Percentiles rank a stretch among this genome's conserved stretches.
Conservation (phyloP, 495 filamentous ascomycete genomes). For the Penicillium roqueforti region DNA sequence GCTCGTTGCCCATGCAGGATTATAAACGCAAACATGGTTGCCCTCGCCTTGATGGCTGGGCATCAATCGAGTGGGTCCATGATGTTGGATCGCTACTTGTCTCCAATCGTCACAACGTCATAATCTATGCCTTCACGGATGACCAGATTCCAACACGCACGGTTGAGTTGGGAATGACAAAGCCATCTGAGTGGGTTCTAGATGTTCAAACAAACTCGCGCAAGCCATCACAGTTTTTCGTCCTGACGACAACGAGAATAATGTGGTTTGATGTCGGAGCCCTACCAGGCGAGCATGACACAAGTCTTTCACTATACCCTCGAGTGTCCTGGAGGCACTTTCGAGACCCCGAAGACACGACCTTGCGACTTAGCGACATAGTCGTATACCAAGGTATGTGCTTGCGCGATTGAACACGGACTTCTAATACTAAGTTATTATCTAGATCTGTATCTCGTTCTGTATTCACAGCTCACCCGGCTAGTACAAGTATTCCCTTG, state of each 20-base stretch:
- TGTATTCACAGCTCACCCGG: slow-evolving; percentile 44
- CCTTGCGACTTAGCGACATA: slow-evolving; percentile 34
- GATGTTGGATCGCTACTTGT: slow-evolving; percentile 44
- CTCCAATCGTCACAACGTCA: slow-evolving; percentile 39
- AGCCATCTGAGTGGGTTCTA: slow-evolving; percentile 51
- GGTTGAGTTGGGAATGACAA: slow-evolving; percentile 36
- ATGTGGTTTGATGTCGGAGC: slow-evolving; percentile 36
- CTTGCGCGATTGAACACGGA: not conserved
- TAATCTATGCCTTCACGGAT: slow-evolving; percentile 36
- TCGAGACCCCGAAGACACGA: slow-evolving; percentile 44
- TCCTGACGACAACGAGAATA: slow-evolving; percentile 50
- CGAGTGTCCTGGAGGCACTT: slow-evolving; percentile 43
- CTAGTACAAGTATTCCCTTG: slow-evolving; percentile 38
- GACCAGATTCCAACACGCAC: slow-evolving; percentile 16
- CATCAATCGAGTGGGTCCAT: slow-evolving; percentile 46
- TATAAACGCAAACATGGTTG: slow-evolving; percentile 17
- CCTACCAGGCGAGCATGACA: slow-evolving; percentile 8
- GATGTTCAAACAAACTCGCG: slow-evolving; percentile 45
- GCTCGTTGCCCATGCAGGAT: slow-evolving; percentile 30
- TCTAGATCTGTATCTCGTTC: slow-evolving; percentile 29
- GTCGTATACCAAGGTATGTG: slow-evolving; percentile 30
- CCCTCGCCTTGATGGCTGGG: slow-evolving; percentile 48
- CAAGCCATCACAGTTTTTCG: slow-evolving; percentile 48
- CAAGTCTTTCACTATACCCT: slow-evolving; percentile 19
- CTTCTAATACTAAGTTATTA: slow-evolving; percentile 6